Conservation (phyloP, 257 asterid genomes). For the Leptodermis oblonga region DNA sequence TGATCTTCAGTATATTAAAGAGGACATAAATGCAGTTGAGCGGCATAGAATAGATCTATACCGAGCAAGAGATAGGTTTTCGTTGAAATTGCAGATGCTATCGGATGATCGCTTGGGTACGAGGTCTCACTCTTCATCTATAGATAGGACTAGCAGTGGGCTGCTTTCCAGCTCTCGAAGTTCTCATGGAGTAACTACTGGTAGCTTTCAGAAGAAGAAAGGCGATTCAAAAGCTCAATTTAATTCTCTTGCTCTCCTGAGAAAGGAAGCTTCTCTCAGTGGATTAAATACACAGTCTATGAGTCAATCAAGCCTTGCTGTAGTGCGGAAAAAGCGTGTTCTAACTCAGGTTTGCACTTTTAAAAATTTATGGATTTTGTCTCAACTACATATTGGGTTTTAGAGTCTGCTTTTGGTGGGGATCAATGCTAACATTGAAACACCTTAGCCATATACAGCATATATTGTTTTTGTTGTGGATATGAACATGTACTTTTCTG, state of each 20-base stretch:
- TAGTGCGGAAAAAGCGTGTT: constrained; percentile 65
- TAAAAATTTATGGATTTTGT: constrained; percentile 6
- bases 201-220: constrained; percentile 39
- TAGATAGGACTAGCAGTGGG: constrained; percentile 43
- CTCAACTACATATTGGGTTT: not conserved
- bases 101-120: constrained; percentile 43
- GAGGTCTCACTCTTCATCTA: constrained; percentile 43
- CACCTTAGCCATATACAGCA: not conserved
- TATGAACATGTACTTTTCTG: not conserved
- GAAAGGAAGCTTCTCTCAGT: constrained; percentile 47
- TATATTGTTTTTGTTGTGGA: not conserved
- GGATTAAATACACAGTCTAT: constrained; percentile 50
- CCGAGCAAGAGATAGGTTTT: constrained; percentile 66
- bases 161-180: constrained; percentile 45
- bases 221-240: constrained; percentile 42
- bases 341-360: constrained; percentile 63
- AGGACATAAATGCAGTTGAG: constrained; percentile 66
- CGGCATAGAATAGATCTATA: constrained; percentile 56
- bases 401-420: not conserved
- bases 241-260: constrained; percentile 33
- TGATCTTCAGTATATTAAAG: constrained; percentile 61
- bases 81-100: constrained; percentile 53
- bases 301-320: constrained; percentile 63
- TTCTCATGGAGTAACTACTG: constrained; percentile 44
- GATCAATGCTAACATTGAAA: not conserved